Percentiles rank a stretch among this genome's conserved stretches.
Conservation (phyloP, 129 eudicot species). For the Ambrosia artemisiifolia region DNA sequence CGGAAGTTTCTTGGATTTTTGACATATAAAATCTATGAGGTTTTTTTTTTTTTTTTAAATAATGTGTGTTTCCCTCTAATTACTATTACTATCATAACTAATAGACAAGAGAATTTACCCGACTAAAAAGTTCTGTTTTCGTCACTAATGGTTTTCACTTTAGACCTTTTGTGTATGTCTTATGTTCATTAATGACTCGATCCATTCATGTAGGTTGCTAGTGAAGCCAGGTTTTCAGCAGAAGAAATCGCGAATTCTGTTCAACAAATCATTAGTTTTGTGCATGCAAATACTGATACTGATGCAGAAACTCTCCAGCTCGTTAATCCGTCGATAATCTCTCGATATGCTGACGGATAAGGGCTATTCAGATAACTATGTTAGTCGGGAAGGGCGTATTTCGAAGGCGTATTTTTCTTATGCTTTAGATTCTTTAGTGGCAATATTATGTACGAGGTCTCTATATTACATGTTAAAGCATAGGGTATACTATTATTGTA, state of each 20-base stretch:
- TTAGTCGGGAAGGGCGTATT: neutral
- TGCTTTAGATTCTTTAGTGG: conserved; percentile 16
- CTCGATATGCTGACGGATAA: no score
- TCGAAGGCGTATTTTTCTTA: neutral
- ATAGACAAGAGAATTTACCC: no score
- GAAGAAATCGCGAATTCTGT: conserved; percentile 82
- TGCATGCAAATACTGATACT: conserved; percentile 55
- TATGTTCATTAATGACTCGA: neutral
- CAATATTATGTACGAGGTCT: conserved; percentile 12
- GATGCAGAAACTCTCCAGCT: neutral
- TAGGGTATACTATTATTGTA: neutral
- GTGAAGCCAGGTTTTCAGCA: conserved; percentile 70
- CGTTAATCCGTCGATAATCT: neutral
- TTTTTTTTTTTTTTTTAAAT: no score
- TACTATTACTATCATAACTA: no score
- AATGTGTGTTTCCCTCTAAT: no score
- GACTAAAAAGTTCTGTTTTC: no score
- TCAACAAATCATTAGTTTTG: conserved; percentile 71
- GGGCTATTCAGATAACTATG: neutral
- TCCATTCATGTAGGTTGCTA: conserved; percentile 46
- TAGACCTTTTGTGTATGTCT: neutral
- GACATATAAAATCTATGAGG: no score
- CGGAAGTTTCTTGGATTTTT: no score
- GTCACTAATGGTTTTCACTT: neutral
- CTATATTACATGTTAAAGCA: conserved; percentile 15